Evolutionary conservation across 108 stramenopile species (phyloP), one percentile per base, ranked within the genome.

Genomic region (Pelagomonas calceolata): DNA sequence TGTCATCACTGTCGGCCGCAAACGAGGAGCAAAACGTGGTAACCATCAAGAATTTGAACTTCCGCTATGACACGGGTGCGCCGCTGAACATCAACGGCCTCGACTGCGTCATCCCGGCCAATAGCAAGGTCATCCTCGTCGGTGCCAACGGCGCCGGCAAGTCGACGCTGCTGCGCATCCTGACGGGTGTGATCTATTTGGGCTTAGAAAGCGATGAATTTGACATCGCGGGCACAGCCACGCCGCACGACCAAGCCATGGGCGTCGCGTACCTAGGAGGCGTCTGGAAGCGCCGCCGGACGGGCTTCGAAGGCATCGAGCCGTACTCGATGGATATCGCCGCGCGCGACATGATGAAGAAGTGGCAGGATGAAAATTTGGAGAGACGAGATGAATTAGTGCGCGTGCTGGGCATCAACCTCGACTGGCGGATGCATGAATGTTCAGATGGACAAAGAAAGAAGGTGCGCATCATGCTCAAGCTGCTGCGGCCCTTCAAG

Each of bases 361-460:
- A 92, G 68, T 63, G 94, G 63, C 98, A 99, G 83, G 76, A 88
- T 44, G 82, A 86, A 29, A 92, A 94, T 74, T 92, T 94, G 0
- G 96, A 98, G 79, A 82, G 98, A 16, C 83, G 96, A 0, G 94
- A 99, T 68, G 94, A 97, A 75, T 73, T 99, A 37, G 78, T 94
- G 0, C 84, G 94, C 35, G 77, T 98, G 82, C 85, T 98, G 68
- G 94, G 95, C 14, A 93, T 97, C 73, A 88, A 99, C 82, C 82
- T 91, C 34, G 77, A 96, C 35, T 99, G 98, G 98, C 82, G 93
- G 68, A 98, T 99, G 96, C 93, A 98, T 74, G 88, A 93, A 76
- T 72, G 77, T 33, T 78, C 75, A 32, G 81, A 85, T 64, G 83
- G 83, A 14, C 83, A 84, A 66, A 66, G 83, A 4, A 79, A 79